Evolutionary conservation across 495 filamentous ascomycete genomes (phyloP), one percentile per base, ranked within the genome.

Genomic region (Penicillium robsamsonii): DNA sequence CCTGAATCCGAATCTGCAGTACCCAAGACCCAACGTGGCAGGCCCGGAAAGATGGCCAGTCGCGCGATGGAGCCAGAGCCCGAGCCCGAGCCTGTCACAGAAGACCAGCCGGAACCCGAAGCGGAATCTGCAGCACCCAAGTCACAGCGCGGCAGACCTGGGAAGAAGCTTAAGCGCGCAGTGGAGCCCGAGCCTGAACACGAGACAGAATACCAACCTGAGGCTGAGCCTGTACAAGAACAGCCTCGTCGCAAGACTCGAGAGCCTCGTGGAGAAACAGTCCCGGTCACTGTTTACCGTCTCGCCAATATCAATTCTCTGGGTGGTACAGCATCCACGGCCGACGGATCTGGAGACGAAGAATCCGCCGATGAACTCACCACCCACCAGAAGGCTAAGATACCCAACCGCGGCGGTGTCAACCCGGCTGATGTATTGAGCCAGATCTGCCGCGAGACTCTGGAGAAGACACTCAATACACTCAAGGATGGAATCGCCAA

Each of bases 371-470:
- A 77, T 43, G 71, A 75, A 47, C 55, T 69, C 22, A 64, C 68
- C 0, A 59, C 59, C 10, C 57, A 51, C 31, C 65, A 70, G 50
- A 67, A 70, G 41, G 62, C 67, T 18, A 75, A 72, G 37, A 62
- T 76, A 12, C 73, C 81, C 11, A 84, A 75, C 56, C 80, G 82
- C n/a, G 77, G 77, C 25, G 86, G 84, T 29, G 85, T 88, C 53
- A 90, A 89, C 58, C 74, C 82, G 1, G 77, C 88, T 17, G 87
- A 91, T 47, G 87, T 90, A 0, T 66, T 90, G 10, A 76, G 80
- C 46, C 85, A 89, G 66, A 79, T 90, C 41, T 89, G 86, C 68
- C 79, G 84, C 41, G 87, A 90, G 63, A 81, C 86, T 2, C 70
- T 88, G 27, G 82, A 82, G 35, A 79, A 79, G 50, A 80, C 72